Evolutionary conservation across 768 basidiomycete genomes (phyloP), one percentile per base, ranked within the genome.

Genomic region (Cystobasidium onofrii): DNA sequence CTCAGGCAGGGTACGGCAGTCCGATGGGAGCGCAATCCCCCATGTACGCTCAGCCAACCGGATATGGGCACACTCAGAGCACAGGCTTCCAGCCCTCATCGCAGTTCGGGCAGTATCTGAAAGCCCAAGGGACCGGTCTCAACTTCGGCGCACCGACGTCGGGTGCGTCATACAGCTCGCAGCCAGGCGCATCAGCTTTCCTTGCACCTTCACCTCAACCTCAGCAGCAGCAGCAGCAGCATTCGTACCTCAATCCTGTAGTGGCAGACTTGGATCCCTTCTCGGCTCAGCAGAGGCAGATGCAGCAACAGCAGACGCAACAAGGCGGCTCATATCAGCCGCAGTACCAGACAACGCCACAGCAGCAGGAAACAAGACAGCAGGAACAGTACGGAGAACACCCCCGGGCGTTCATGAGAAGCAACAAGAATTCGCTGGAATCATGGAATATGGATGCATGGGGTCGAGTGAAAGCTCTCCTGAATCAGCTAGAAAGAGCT

Each of bases 41-140:
- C 33, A 71, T 71, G 69, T 71, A 71, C 55, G 33, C 34, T 36
- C 69, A 71, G 69, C 69, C 50, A 7, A 71, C 69, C 3, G 69
- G 69, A 12, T 71, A 71, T 27, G 69, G 46, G 34, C 46, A 23
- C 18, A 61, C 57, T 9, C 69, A 71, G 33, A 44, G 36, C 34
- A 23, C 31, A 2, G 69, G 69, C 33, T 71, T 71, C 55, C 69
- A 71, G 54, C 69, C 69, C 33, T 71, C 69, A 1, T 71, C 69
- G 54, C 69, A 71, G 69, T 71, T 71, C 25, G 69, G 52, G 54
- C 69, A 71, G 69, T 39, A 57, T 31, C 69, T 71, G 52, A n/a
- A 55, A 39, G 20, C 33, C 13, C 44, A 36, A 17, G 69, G 69
- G 25, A 57, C 52, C 23, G 34, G 33, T 25, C 55, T 71, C 29